Conservation (phyloP, 2,329 filamentous ascomycete species). For the Capronia americana region DNA sequence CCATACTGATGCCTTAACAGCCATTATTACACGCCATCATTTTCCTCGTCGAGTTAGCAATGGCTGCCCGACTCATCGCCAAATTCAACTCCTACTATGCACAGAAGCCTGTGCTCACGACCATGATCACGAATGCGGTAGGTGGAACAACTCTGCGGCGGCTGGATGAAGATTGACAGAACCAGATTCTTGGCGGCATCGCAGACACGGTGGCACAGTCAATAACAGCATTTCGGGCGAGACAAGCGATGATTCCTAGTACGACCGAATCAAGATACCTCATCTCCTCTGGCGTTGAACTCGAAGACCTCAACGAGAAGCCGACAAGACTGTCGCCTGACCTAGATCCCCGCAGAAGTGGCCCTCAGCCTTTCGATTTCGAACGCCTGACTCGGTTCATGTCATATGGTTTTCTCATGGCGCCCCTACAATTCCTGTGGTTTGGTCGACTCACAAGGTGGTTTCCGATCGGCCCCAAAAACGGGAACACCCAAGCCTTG, state of each 20-base stretch:
- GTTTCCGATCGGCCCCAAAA: constrained; percentile 83
- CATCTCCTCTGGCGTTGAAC: constrained; percentile 73
- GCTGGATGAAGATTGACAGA: constrained; percentile 16
- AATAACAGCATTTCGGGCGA: constrained; percentile 74
- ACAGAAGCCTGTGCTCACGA: constrained; percentile 90
- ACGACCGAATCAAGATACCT: constrained; percentile 61
- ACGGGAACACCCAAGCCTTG: constrained; percentile 76
- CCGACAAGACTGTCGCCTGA: constrained; percentile 69
- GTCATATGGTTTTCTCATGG: constrained; percentile 96
- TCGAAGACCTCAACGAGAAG: constrained; percentile 85
- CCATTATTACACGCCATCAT: constrained; percentile 85
- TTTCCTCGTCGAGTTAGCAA: constrained; percentile 85
- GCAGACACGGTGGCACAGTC: constrained; percentile 96
- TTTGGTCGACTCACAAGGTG: constrained; percentile 81
- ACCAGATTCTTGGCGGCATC: constrained; percentile 55
- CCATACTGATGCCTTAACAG: constrained; percentile 54
- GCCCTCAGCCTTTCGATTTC: constrained; percentile 90
- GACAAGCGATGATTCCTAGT: constrained; percentile 62
- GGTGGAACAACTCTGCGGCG: constrained; percentile 41
- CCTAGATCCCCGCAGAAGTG: constrained; percentile 66
- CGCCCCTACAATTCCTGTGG: constrained; percentile 94
- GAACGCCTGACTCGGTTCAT: constrained; percentile 94
- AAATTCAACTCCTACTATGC: constrained; percentile 96
- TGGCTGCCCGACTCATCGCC: constrained; percentile 79
- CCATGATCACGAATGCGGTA: constrained; percentile 98